These are phyloP conservation scores for Verticillium albo-atrum DNA, from an alignment of 2,329 filamentous ascomycete genomes.

Conservation along the genomic window DNA sequence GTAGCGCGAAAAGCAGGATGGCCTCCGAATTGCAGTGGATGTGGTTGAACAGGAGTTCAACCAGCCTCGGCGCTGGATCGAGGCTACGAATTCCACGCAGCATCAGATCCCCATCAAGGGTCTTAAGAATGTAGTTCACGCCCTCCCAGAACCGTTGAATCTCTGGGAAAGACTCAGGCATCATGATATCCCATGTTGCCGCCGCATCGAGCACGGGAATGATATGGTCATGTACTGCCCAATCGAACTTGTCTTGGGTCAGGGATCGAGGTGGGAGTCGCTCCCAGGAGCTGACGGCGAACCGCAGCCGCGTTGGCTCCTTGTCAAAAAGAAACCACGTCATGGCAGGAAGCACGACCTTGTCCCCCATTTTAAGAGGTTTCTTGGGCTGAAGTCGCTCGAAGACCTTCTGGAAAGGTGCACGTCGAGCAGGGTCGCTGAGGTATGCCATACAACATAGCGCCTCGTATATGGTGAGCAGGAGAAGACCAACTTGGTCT, in stretches of 20 bases:
- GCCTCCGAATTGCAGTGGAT: conserved; percentile 47
- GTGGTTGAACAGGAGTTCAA: conserved; percentile 53
- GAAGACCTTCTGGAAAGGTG: conserved; percentile 78
- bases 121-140: conserved; percentile 67
- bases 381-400: conserved; percentile 72
- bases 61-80: conserved; percentile 72
- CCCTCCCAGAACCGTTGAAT: conserved; percentile 78
- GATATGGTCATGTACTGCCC: conserved; percentile 74
- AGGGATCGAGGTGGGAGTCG: conserved; percentile 58
- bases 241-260: conserved; percentile 74
- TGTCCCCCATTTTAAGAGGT: conserved; percentile 70
- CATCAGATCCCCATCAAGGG: conserved; percentile 69
- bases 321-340: conserved; percentile 78
- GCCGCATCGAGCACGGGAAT: conserved; percentile 61
- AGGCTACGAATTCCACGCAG: conserved; percentile 74
- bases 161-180: conserved; percentile 33
- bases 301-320: conserved; percentile 58
- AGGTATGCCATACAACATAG: conserved; percentile 81
- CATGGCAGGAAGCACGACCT: conserved; percentile 73
- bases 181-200: conserved; percentile 38
- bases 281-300: conserved; percentile 67
- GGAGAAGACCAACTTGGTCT: conserved; percentile 49
- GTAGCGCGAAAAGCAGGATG: conserved; percentile 65
- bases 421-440: conserved; percentile 43
- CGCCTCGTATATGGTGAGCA: conserved; percentile 82